Base-by-base conservation (phyloP, 176 grass and related monocot genomes). In the Eleusine coracana region DNA sequence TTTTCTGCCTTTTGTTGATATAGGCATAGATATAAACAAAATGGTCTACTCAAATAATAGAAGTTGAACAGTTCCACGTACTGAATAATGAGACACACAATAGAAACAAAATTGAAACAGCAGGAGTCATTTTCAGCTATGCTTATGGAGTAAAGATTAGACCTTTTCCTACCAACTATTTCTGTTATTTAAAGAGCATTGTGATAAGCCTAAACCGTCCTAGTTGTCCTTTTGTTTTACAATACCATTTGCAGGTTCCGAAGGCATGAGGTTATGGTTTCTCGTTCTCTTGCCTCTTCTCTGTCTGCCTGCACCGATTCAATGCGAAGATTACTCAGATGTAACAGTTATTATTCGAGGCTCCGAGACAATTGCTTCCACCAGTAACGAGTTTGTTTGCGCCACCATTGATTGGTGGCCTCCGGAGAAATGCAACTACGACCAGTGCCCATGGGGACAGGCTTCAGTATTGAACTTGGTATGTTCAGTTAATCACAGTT, bases 361-460 rank as follows among this genome's bases (percentile, higher is more conserved):
- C 6, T 90, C 96, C 23, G 37, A 82, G 67, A 89, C 80, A 18
- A 83, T 96, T 17, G 93, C 93, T 48, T 86, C 92, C 6, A 99
- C 87, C 27, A 88, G 86, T 49, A 82, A 89, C n/a, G 82, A 83
- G 83, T 99, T 94, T 46, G 81, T 99, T 66, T 99, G 96, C 3
- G 91, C 91, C 13, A 99, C 96, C 74, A 76, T 99, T 42, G 96
- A 99, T 96, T 99, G 96, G 96, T 99, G 96, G 96, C 96, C 96
- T 68, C 93, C 87, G 1, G 89, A 96, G 84, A 99, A 99, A 80
- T 99, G 96, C 63, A 99, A 96, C 66, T 99, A 99, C 34, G 68
- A 96, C 77, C 83, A 99, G 20, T 99, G 96, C 61, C 96, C 96
- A 74, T 99, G 96, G 96, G 93, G 87, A 60, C 66, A 85, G 7